A percentile compares a stretch with the other conserved stretches of the same genome.
phyloP scores from a whole-genome alignment of 2,329 filamentous ascomycete species.

The Cyphellophora europaea region DNA sequence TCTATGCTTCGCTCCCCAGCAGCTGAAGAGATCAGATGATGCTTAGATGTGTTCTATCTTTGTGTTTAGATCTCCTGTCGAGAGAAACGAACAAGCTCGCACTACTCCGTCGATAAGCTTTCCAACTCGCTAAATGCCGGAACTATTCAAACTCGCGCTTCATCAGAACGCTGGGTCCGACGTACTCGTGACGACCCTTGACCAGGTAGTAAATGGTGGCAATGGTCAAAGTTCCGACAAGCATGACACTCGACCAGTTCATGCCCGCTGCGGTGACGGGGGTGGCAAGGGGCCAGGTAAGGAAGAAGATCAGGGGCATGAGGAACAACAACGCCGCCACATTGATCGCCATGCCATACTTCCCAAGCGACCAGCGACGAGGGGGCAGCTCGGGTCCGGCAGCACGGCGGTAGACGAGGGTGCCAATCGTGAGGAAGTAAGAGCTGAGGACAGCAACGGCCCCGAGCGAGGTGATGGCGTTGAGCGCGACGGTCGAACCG shows the following conservation, averaged over 20 bases:
- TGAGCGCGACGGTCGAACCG: conserved; percentile 40
- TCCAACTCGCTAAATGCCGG: too few relatives aligned
- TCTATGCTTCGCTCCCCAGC: too few relatives aligned
- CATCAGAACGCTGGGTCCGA: conserved; percentile 21
- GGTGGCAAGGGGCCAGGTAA: conserved; percentile 35
- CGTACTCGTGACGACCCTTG: conserved; percentile 26
- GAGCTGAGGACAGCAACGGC: conserved; percentile 39
- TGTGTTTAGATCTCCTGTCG: too few relatives aligned
- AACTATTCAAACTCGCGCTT: neutral
- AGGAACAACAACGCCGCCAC: conserved; percentile 34
- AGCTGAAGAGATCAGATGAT: too few relatives aligned
- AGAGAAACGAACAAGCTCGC: too few relatives aligned
- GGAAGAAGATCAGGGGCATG: conserved; percentile 36
- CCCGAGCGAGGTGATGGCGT: conserved; percentile 41
- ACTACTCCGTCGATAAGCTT: too few relatives aligned
- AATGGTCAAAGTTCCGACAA: conserved; percentile 29
- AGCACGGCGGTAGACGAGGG: conserved; percentile 35
- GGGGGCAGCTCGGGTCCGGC: conserved; percentile 27
- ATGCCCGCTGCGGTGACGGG: conserved; percentile 31
- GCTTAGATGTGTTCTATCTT: too few relatives aligned
- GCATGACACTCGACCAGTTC: conserved; percentile 44
- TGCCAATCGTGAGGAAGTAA: conserved; percentile 40
- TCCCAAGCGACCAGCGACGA: conserved; percentile 34
- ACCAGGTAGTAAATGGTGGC: conserved; percentile 30
- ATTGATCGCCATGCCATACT: conserved; percentile 35